Evolutionary conservation across 495 filamentous ascomycete species (phyloP).

Genomic region (Trichoderma gamsii): DNA sequence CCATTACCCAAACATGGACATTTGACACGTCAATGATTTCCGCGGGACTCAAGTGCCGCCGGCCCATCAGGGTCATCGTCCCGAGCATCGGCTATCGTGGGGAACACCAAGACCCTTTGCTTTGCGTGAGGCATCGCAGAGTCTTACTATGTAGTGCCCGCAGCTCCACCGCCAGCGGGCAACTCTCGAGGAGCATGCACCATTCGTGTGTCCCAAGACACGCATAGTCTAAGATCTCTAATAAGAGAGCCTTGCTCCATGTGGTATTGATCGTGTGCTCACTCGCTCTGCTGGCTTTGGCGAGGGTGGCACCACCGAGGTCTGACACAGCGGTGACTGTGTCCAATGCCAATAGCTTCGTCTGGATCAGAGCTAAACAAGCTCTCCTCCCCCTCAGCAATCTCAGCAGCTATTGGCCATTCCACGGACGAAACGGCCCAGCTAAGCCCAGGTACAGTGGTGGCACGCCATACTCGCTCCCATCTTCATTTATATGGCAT

Average conservation of each 20-base stretch:
- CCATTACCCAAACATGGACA: neutral
- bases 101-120: neutral
- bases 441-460: neutral
- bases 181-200: neutral
- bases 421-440: neutral
- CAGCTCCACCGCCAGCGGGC: constrained; percentile 10
- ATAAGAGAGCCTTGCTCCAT: neutral
- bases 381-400: neutral
- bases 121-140: neutral
- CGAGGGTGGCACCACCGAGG: neutral
- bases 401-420: neutral
- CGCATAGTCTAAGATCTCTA: too few relatives aligned
- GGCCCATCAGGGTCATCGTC: constrained; percentile 2
- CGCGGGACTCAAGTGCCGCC: neutral
- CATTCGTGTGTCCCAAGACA: too few relatives aligned
- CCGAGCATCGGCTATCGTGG: neutral
- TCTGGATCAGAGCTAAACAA: neutral
- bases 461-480: neutral
- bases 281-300: neutral
- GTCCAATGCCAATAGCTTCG: neutral
- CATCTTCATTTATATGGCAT: neutral
- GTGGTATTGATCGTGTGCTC: constrained; percentile 7
- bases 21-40: constrained; percentile 6
- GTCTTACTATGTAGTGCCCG: neutral
- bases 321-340: neutral